Conservation (phyloP, 768 basidiomycete genomes). For the Podaxis sp. region DNA sequence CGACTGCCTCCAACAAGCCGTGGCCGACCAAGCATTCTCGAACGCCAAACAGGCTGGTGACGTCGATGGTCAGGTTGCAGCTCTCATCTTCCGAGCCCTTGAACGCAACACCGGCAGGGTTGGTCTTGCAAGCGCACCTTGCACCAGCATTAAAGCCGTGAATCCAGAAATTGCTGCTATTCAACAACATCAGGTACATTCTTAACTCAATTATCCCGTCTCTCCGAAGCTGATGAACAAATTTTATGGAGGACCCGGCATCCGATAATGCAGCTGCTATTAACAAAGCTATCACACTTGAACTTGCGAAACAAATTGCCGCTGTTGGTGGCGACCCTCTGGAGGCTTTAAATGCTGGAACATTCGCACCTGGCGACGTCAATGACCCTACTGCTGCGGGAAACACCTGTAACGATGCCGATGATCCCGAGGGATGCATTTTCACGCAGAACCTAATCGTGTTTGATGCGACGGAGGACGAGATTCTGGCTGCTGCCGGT, state of each 20-base stretch:
- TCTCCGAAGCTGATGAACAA: neutral
- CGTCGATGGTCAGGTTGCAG: slow-evolving; percentile 53
- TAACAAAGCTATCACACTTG: slow-evolving; percentile 65
- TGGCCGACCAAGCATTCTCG: slow-evolving; percentile 69
- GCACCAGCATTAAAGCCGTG: slow-evolving; percentile 52
- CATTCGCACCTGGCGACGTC: slow-evolving; percentile 57
- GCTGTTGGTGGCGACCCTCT: slow-evolving; percentile 62
- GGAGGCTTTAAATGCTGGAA: slow-evolving; percentile 58
- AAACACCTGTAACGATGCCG: slow-evolving; percentile 51
- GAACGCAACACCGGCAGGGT: slow-evolving; percentile 65
- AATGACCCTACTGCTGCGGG: slow-evolving; percentile 55
- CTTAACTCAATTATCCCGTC: neutral
- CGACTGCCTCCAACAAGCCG: slow-evolving; percentile 64
- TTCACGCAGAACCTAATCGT: slow-evolving; percentile 62
- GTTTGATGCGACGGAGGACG: slow-evolving; percentile 52
- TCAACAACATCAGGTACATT: slow-evolving; percentile 52
- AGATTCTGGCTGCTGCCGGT: slow-evolving; percentile 54
- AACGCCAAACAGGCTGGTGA: slow-evolving; percentile 67
- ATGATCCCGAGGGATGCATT: slow-evolving; percentile 61
- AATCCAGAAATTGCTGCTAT: slow-evolving; percentile 71
- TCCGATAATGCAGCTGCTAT: slow-evolving; percentile 52
- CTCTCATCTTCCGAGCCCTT: slow-evolving; percentile 62
- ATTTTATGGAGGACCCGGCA: slow-evolving; percentile 53
- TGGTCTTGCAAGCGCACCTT: slow-evolving; percentile 44
- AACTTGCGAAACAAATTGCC: slow-evolving; percentile 63